These are phyloP conservation scores for Paraleonurus japonicus DNA, from an alignment of 257 asterid species.

Conservation along the genomic window DNA sequence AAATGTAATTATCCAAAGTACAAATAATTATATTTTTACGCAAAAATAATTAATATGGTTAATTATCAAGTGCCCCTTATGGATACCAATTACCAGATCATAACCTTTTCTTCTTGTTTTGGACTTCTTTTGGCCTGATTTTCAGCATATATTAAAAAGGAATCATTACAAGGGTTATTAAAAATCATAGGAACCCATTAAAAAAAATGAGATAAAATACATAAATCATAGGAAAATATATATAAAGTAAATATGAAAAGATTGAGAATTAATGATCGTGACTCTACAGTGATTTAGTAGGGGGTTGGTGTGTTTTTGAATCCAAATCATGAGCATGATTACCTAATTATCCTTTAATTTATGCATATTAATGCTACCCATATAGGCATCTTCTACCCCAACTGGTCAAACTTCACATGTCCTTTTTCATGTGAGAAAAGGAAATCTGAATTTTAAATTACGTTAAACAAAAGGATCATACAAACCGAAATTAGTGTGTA, in stretches of 20 bases:
- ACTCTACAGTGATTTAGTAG: constrained; percentile 2
- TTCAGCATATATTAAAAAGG: too few relatives aligned
- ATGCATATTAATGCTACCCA: constrained; percentile 23
- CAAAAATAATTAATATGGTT: too few relatives aligned
- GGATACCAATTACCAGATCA: too few relatives aligned
- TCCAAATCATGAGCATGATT: constrained; percentile 1
- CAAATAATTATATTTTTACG: too few relatives aligned
- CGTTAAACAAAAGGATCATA: not conserved
- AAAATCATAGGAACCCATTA: too few relatives aligned
- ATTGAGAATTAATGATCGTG: not conserved
- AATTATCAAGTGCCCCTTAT: too few relatives aligned
- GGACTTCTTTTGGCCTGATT: too few relatives aligned
- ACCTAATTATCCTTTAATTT: not conserved
- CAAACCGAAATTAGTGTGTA: not conserved
- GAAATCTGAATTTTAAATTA: not conserved
- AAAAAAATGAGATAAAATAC: too few relatives aligned
- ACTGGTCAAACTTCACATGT: not conserved
- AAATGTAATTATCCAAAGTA: too few relatives aligned
- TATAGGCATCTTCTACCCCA: not conserved
- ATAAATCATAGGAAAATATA: not conserved
- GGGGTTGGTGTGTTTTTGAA: not conserved
- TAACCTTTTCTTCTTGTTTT: too few relatives aligned
- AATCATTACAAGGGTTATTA: too few relatives aligned
- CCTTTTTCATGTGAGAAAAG: not conserved
- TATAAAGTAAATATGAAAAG: not conserved